Evolutionary conservation across 1,284 basidiomycete species (phyloP).

Genomic region (Puccinia hordei): DNA sequence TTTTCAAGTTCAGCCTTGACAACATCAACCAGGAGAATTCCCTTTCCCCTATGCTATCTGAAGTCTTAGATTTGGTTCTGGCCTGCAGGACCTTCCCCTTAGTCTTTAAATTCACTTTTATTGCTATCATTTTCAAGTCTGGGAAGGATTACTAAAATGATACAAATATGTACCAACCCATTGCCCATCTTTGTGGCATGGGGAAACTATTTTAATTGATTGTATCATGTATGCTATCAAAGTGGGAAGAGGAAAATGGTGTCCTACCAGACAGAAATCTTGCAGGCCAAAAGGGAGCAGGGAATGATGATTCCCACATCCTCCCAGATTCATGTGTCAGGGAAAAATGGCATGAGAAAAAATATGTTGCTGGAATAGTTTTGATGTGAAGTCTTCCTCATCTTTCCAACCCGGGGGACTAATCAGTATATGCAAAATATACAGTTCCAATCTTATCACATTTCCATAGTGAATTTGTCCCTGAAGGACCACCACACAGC

Average conservation of each 20-base stretch:
- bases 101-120: not conserved
- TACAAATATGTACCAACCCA: slow-evolving; percentile 10
- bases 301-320: too few species aligned
- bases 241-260: not conserved
- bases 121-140: slow-evolving; percentile 2
- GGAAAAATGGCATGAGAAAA: too few species aligned
- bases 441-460: not conserved
- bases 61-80: not conserved
- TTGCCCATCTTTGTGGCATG: not conserved
- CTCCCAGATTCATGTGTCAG: too few species aligned
- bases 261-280: not conserved
- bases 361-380: not conserved
- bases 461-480: not conserved
- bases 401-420: not conserved
- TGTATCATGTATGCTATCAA: not conserved
- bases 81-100: not conserved
- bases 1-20: too few species aligned
- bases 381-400: slow-evolving; percentile 6
- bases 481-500: not conserved
- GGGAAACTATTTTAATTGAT: slow-evolving; percentile 10
- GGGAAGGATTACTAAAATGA: slow-evolving; percentile 14
- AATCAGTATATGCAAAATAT: not conserved
- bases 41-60: not conserved
- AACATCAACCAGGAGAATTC: too few species aligned
- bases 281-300: not conserved